These are phyloP conservation scores for Ophiocordyceps camponoti-leonardi DNA, from an alignment of 2,329 filamentous ascomycete species.

Conservation along the genomic window DNA sequence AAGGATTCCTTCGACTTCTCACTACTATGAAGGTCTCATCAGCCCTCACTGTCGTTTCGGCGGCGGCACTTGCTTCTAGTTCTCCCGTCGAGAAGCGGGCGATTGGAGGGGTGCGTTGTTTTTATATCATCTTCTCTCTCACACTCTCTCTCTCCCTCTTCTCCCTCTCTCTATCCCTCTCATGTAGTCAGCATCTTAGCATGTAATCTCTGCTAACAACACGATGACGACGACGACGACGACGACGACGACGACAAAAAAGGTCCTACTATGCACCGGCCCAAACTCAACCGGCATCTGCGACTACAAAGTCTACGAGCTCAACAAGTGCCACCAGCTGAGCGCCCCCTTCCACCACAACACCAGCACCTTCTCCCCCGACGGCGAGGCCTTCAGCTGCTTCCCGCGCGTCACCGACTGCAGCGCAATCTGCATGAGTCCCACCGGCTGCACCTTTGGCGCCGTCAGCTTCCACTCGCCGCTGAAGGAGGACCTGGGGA, in stretches of 20 bases:
- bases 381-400: constrained; percentile 30
- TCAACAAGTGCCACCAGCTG: constrained; percentile 29
- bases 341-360: constrained; percentile 21
- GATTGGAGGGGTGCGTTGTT: constrained; percentile 26
- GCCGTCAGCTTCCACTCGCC: constrained; percentile 25
- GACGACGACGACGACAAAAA: not conserved
- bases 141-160: constrained; percentile 3
- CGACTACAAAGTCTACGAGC: constrained; percentile 22
- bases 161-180: not conserved
- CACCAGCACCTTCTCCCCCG: constrained; percentile 30
- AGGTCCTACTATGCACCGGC: constrained; percentile 34
- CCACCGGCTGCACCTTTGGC: constrained; percentile 34
- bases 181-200: not conserved
- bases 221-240: no score
- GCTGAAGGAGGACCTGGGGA: constrained; percentile 28
- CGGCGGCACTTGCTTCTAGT: constrained; percentile 9
- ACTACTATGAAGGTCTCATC: constrained; percentile 13
- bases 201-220: not conserved
- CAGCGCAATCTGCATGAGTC: constrained; percentile 27
- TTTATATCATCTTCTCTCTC: not conserved
- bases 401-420: constrained; percentile 25
- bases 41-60: constrained; percentile 5
- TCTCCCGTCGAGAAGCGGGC: constrained; percentile 21
- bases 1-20: no score
- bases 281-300: constrained; percentile 30